Base-by-base conservation (phyloP, 2,329 filamentous ascomycete genomes). In the Fusarium vanettenii region DNA sequence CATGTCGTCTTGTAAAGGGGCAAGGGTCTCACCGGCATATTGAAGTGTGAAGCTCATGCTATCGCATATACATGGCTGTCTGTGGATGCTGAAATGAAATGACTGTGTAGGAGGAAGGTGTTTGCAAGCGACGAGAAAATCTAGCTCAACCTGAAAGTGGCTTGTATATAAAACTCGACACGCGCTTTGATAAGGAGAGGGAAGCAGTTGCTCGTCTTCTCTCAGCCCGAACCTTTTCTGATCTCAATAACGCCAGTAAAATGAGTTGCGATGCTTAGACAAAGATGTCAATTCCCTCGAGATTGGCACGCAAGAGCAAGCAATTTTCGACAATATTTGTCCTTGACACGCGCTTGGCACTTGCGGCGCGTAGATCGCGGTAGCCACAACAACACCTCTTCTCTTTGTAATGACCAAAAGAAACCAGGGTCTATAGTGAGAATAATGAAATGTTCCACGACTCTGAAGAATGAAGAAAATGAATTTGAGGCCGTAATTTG, bases 21-120 rank as follows among this genome's bases (percentile, higher is more conserved):
- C 8, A 37, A 22, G 6, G 33, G 20, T n/a, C 69, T 69, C 68
- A 76, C 76, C 50, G 60, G 68, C 67, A 75, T 75, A 27, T 50
- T 62, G 41, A 59, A 31, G 14, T n/a, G 22, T 45, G 29, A 62
- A 18, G 39, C 37, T 27, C 60, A 66, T 78, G 45, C 55, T 66
- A 69, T 41, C 61, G 55, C 43, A 43, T 57, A 57, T 16, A 16
- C 39, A 37, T 41, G 41, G 27, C 48, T 18, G 20, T 33, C 16
- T 25, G 20, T 43, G 25, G 27, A 33, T 60, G 22, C 33, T 29
- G 37, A 50, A 7, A 55, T 11, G 7, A 48, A 6, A 57, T 6
- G 9, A 37, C 11, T 16, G 35, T n/a, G n/a, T 52, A 39, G 3
- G 59, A 35, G 25, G 9, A 31, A 50, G 60, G 35, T 33, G 45